Evolutionary conservation across 2,329 filamentous ascomycete genomes (phyloP).

Genomic region (Exophiala viscosa): DNA sequence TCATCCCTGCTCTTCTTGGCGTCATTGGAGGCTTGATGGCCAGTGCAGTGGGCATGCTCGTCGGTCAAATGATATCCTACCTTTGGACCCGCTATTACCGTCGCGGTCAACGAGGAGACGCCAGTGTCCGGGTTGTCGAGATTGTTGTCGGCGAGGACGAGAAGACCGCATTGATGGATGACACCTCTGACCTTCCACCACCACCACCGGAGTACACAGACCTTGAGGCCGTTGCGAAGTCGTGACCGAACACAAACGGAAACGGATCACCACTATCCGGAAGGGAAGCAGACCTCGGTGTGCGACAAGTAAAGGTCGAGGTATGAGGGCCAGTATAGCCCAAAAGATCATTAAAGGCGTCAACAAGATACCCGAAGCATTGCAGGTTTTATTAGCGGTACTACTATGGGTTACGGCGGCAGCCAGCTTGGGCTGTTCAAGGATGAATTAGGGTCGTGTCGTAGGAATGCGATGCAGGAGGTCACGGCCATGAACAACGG

Average conservation of each 20-base stretch:
- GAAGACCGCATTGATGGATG: conserved; percentile 40
- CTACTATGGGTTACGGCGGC: background rate
- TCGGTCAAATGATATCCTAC: conserved; percentile 45
- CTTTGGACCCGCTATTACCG: conserved; percentile 39
- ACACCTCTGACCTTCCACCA: conserved; percentile 31
- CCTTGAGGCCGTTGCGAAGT: conserved; percentile 21
- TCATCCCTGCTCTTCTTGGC: conserved; percentile 45
- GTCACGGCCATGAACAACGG: too few species aligned
- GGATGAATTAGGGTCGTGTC: background rate
- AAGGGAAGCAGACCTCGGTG: too few species aligned
- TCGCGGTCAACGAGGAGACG: conserved; percentile 32
- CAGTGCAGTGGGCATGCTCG: conserved; percentile 46
- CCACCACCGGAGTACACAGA: conserved; percentile 37
- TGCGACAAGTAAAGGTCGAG: too few species aligned
- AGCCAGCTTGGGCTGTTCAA: background rate
- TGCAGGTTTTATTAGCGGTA: conserved; percentile 13
- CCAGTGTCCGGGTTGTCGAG: conserved; percentile 33
- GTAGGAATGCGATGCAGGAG: background rate
- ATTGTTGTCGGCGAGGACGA: conserved; percentile 31
- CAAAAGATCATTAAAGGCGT: background rate
- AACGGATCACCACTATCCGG: background rate
- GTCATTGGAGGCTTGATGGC: conserved; percentile 45
- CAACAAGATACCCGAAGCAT: conserved; percentile 16
- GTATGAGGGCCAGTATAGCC: background rate
- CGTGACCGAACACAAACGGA: conserved; percentile 26